Evolutionary conservation across 2,329 filamentous ascomycete genomes (phyloP).

Genomic region (Emericellopsis atlantica): DNA sequence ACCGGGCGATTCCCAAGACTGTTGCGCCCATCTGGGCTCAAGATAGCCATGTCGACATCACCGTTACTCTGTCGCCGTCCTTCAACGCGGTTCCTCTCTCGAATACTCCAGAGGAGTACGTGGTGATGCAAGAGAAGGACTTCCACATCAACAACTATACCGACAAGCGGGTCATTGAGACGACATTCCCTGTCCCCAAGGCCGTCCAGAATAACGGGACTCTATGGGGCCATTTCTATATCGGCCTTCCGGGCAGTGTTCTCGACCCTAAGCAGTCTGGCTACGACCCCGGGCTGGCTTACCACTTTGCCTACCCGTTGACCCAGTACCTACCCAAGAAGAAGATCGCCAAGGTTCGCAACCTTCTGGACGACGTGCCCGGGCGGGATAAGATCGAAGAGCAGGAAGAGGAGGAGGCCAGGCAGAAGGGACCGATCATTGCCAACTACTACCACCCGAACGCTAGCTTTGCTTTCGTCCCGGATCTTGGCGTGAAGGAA

Average conservation of each 20-base stretch:
- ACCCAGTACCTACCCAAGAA: conserved; percentile 89
- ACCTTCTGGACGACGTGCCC: conserved; percentile 52
- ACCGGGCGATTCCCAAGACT: conserved; percentile 52
- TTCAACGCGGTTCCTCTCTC: conserved; percentile 56
- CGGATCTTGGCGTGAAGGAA: conserved; percentile 59
- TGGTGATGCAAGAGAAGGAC: conserved; percentile 68
- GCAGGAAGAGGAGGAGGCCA: conserved; percentile 27
- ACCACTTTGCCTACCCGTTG: conserved; percentile 73
- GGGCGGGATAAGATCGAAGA: conserved; percentile 28
- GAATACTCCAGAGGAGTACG: conserved; percentile 49
- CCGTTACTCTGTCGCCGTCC: conserved; percentile 71
- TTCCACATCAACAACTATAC: conserved; percentile 71
- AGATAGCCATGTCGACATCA: conserved; percentile 68
- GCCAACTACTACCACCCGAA: conserved; percentile 92
- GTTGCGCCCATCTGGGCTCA: conserved; percentile 82
- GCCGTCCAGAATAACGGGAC: conserved; percentile 85
- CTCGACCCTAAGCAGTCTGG: conserved; percentile 62
- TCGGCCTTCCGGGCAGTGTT: conserved; percentile 62
- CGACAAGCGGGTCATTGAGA: conserved; percentile 66
- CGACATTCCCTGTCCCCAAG: conserved; percentile 63
- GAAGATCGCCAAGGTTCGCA: conserved; percentile 77
- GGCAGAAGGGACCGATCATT: conserved; percentile 52
- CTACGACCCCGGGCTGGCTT: conserved; percentile 66
- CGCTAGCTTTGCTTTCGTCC: conserved; percentile 77
- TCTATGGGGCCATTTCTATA: conserved; percentile 87